These are phyloP conservation scores for Mollisia scopiformis DNA, from an alignment of 2,329 filamentous ascomycete genomes.

Conservation along the genomic window DNA sequence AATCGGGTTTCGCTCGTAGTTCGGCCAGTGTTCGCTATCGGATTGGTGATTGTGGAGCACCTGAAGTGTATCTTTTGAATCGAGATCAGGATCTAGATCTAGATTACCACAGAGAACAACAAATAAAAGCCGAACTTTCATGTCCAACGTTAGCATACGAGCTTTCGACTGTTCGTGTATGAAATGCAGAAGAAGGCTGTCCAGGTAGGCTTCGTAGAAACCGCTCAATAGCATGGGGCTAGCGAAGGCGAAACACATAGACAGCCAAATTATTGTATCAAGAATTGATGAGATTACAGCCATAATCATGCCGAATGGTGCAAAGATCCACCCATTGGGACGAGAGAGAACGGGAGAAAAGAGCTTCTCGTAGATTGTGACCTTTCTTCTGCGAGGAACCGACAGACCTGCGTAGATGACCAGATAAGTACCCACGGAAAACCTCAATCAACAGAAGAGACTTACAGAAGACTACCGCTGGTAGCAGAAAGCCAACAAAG, in stretches of 20 bases:
- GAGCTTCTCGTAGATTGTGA: conserved; percentile 34
- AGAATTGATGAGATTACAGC: conserved; percentile 9
- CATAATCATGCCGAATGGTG: conserved; percentile 17
- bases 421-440: neutral
- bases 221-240: conserved; percentile 22
- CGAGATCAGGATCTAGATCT: conserved; percentile 18
- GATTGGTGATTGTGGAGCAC: conserved; percentile 5
- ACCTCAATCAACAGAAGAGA: neutral
- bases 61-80: conserved; percentile 6
- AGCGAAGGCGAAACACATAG: conserved; percentile 21
- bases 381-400: conserved; percentile 38
- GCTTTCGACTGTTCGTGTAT: conserved; percentile 16
- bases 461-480: conserved; percentile 18
- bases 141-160: conserved; percentile 18
- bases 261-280: conserved; percentile 25
- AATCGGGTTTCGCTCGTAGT: neutral
- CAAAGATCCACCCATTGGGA: conserved; percentile 9
- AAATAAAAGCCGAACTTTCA: conserved; percentile 23
- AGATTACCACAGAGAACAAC: conserved; percentile 28
- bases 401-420: conserved; percentile 31
- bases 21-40: conserved; percentile 13
- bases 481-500: conserved; percentile 23
- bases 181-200: conserved; percentile 20
- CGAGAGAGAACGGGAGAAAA: conserved; percentile 31
- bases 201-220: conserved; percentile 23